phyloP scores from a whole-genome alignment of 164 flowering plant genomes.

The Stephania cephalantha region DNA sequence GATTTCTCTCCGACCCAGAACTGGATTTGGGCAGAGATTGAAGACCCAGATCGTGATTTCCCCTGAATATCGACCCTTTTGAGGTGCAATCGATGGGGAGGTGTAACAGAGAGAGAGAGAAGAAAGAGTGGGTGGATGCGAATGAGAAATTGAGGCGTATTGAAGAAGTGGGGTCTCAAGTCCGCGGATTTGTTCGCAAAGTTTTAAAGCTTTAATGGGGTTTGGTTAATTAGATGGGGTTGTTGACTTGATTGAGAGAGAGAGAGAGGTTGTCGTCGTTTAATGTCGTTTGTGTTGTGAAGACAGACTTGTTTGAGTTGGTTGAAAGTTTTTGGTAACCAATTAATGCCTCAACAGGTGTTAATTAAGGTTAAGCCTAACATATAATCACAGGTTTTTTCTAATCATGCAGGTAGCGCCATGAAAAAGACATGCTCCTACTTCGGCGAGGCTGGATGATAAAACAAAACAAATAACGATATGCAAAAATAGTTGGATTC shows the following conservation, averaged over 20 bases:
- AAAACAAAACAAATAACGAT: no score
- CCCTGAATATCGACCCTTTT: not conserved
- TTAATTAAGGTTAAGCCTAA: no score
- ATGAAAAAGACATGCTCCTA: no score
- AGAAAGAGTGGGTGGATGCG: not conserved
- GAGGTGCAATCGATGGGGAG: not conserved
- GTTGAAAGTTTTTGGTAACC: not conserved
- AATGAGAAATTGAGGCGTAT: not conserved
- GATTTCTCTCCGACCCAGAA: not conserved
- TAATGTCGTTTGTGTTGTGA: not conserved
- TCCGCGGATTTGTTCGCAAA: not conserved
- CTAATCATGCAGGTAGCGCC: no score
- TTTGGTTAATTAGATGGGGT: not conserved
- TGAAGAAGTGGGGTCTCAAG: conserved; percentile 2
- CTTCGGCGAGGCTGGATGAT: no score
- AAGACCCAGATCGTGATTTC: not conserved
- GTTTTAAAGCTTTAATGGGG: not conserved
- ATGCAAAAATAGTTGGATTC: no score
- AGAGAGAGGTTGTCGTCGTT: not conserved
- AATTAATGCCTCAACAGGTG: not conserved
- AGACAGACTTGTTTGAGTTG: not conserved
- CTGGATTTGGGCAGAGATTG: not conserved
- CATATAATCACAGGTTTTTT: no score
- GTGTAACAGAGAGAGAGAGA: not conserved
- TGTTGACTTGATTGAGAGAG: not conserved